Conservation (phyloP, 2,329 filamentous ascomycete species). For the Volutella citrinella region DNA sequence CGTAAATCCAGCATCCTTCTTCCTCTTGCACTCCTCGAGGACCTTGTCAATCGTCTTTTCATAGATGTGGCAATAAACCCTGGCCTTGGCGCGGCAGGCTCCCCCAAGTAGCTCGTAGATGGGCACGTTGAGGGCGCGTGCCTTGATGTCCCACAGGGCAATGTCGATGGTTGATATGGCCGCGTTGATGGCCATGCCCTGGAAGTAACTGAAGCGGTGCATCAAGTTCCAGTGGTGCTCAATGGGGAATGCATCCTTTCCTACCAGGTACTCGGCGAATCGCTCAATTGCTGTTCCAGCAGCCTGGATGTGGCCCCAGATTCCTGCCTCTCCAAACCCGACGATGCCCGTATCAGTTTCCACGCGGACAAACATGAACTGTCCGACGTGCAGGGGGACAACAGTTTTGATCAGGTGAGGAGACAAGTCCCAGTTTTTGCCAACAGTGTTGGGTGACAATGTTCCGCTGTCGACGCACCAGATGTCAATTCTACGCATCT, state of each 20-base stretch:
- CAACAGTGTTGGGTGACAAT: no score
- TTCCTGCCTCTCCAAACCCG: constrained; percentile 3
- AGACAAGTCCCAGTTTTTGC: no score
- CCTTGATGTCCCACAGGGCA: constrained; percentile 11
- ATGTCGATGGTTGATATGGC: constrained; percentile 13
- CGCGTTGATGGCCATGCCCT: constrained; percentile 11
- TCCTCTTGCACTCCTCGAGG: constrained; percentile 5
- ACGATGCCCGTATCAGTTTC: background rate
- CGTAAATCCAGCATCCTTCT: constrained; percentile 1
- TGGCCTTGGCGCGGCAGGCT: constrained; percentile 8
- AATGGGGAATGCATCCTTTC: constrained; percentile 5
- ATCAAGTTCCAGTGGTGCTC: constrained; percentile 16
- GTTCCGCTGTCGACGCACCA: no score
- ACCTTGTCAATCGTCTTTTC: constrained; percentile 4
- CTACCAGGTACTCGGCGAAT: constrained; percentile 5
- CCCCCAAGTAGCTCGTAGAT: constrained; percentile 11
- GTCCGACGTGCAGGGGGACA: no score
- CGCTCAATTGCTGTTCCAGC: background rate
- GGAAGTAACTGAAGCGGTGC: constrained; percentile 15
- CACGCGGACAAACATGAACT: constrained; percentile 5
- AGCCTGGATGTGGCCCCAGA: constrained; percentile 6
- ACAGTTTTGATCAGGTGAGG: background rate
- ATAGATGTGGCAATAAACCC: constrained; percentile 10
- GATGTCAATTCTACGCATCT: background rate
- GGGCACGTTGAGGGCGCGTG: constrained; percentile 3